Evolutionary conservation across 2,329 filamentous ascomycete genomes (phyloP), one percentile per base, ranked within the genome.

Genomic region (Aspergillus ruber): DNA sequence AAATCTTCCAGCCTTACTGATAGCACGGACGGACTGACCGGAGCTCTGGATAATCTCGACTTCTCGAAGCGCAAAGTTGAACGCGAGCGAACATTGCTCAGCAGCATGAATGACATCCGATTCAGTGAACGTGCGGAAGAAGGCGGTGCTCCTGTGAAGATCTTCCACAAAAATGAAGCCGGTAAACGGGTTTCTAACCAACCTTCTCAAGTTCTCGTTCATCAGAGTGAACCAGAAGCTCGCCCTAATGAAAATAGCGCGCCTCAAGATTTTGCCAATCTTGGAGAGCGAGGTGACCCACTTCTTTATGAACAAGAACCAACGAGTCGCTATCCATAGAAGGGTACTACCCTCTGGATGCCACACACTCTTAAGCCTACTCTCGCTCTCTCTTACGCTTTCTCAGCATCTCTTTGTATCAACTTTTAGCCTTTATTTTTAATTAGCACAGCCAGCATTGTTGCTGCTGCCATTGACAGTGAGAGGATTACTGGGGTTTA

Each of bases 11-110:
- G 78, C 50, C 75, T 85, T 25, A 84, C 83, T 51, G 91, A 96
- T 71, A 95, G 90, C 69, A 96, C 90, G 13, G 90, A 94, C 61
- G 90, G 91, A 5, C 77, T 98, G 18, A 90, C 93, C 0, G 88
- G 88, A n/a, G 90, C 87, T 27, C 81, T 98, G 56, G 83, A 82
- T 20, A 80, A 81, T 9, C 78, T 98, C 8, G 89, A 93, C 56
- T 90, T 98, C 64, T 83, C 85, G 21, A 86, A 85, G 58, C 83
- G 91, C 54, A 93, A 90, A 53, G 72, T 89, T 0, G 74, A 79
- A 21, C 83, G 93, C 12, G 88, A 97, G 70, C 83, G 93, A 42
- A 98, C 93, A 0, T 71, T 97, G 46, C 77, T 98, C 33, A 85
- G 86, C 58, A 83, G 80, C 43, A 80, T 95, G 67, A 95, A 95